phyloP scores from a whole-genome alignment of 306 rosid species.

The Acacia crassicarpa region DNA sequence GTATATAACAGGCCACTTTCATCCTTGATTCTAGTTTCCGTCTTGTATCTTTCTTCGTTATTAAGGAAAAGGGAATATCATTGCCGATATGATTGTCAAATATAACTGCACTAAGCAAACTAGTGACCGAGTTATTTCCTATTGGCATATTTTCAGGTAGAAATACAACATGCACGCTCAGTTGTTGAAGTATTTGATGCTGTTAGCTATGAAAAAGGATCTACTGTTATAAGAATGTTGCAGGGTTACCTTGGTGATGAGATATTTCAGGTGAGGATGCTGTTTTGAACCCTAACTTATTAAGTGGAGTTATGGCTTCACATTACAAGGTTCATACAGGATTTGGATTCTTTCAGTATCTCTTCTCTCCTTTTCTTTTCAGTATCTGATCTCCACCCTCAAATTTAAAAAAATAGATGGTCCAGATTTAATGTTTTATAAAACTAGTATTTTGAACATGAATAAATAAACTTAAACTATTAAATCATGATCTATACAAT shows the following conservation, averaged over 20 bases:
- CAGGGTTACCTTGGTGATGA: conserved; percentile 58
- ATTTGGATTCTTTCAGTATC: too few species aligned
- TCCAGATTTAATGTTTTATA: too few species aligned
- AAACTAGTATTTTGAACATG: too few species aligned
- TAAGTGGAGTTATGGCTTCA: conserved; percentile 7
- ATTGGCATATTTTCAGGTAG: conserved; percentile 49
- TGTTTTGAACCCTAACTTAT: neutral
- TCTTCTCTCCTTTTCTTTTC: too few species aligned
- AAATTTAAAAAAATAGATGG: too few species aligned
- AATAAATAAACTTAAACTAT: too few species aligned
- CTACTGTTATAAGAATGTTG: conserved; percentile 60
- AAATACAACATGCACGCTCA: conserved; percentile 54
- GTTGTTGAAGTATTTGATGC: conserved; percentile 55
- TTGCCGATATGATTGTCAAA: neutral
- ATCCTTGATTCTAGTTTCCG: neutral
- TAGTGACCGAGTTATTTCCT: neutral
- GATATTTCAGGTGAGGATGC: conserved; percentile 48
- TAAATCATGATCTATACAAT: too few species aligned
- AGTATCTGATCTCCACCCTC: too few species aligned
- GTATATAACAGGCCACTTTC: neutral
- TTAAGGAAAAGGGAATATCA: neutral
- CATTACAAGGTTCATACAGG: neutral
- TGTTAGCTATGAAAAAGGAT: conserved; percentile 64
- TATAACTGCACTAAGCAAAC: conserved; percentile 1
- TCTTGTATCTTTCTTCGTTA: neutral